A percentile compares a stretch with the other conserved stretches of the same genome.
Conservation (phyloP, 257 asterid species). For the Rhazya stricta region DNA sequence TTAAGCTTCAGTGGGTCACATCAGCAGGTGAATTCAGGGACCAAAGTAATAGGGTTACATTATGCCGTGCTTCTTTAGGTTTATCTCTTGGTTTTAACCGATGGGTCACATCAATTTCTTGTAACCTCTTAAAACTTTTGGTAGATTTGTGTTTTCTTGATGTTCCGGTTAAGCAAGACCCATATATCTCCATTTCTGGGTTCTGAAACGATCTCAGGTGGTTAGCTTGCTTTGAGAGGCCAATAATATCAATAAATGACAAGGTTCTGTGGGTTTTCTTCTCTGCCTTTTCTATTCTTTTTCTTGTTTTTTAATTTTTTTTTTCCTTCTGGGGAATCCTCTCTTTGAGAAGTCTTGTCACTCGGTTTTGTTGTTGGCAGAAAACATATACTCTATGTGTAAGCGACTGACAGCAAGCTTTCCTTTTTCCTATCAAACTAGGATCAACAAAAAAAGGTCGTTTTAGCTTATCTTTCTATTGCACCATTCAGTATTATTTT, state of each 20-base stretch:
- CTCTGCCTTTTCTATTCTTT: neutral
- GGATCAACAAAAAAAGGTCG: slow-evolving; percentile 13
- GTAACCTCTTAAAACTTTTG: neutral
- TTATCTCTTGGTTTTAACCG: slow-evolving; percentile 29
- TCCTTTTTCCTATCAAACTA: neutral
- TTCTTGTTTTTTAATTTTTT: neutral
- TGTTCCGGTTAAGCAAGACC: slow-evolving; percentile 12
- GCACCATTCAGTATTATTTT: neutral
- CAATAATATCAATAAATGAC: slow-evolving; percentile 3
- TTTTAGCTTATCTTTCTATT: slow-evolving; percentile 8
- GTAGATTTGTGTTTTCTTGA: slow-evolving; percentile 5
- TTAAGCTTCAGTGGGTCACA: slow-evolving; percentile 69
- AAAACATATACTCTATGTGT: neutral
- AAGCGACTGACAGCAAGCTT: slow-evolving; percentile 9
- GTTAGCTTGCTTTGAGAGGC: neutral
- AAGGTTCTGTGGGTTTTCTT: slow-evolving; percentile 5
- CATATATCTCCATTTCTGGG: slow-evolving; percentile 15
- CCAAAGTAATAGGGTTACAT: slow-evolving; percentile 29
- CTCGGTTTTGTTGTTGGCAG: slow-evolving; percentile 13
- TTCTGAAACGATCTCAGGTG: neutral
- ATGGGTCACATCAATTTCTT: slow-evolving; percentile 50
- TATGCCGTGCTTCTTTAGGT: slow-evolving; percentile 9
- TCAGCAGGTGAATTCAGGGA: slow-evolving; percentile 59
- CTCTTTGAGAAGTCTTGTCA: slow-evolving; percentile 16
- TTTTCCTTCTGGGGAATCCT: slow-evolving; percentile 4